These are phyloP conservation scores for Dothidotthia symphoricarpi DNA, from an alignment of 2,329 filamentous ascomycete species.

Conservation along the genomic window DNA sequence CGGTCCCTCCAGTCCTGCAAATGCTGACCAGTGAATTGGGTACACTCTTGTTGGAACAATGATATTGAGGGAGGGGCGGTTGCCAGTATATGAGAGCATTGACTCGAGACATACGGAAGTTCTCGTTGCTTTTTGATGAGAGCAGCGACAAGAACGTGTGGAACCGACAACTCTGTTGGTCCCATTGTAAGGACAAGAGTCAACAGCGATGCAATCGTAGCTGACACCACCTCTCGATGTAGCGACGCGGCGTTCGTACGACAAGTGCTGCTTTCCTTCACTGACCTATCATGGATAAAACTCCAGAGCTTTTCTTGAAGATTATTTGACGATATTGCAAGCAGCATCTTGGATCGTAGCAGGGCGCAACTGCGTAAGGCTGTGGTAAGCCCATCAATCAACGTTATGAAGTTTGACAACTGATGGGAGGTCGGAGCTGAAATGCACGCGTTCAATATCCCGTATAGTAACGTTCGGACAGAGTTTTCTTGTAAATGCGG, in stretches of 20 bases:
- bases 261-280: slow-evolving; percentile 9
- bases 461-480: slow-evolving; percentile 15
- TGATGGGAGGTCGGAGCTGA: slow-evolving; percentile 5
- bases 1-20: slow-evolving; percentile 52
- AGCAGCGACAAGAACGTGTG: slow-evolving; percentile 16
- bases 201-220: slow-evolving; percentile 32
- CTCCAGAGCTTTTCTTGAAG: slow-evolving; percentile 22
- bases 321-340: slow-evolving; percentile 24
- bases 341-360: slow-evolving; percentile 23
- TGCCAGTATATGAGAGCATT: slow-evolving; percentile 20
- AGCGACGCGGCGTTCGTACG: slow-evolving; percentile 10
- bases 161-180: slow-evolving; percentile 15
- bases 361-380: slow-evolving; percentile 9
- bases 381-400: slow-evolving; percentile 20
- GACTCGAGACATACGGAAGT: slow-evolving; percentile 5
- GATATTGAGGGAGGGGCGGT: slow-evolving; percentile 16
- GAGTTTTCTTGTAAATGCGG: slow-evolving; percentile 18
- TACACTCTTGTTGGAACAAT: slow-evolving; percentile 42
- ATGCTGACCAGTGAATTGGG: slow-evolving; percentile 32
- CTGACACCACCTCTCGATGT: slow-evolving; percentile 18
- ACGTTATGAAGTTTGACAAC: slow-evolving; percentile 8
- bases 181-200: slow-evolving; percentile 21
- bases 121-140: slow-evolving; percentile 32
- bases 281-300: slow-evolving; percentile 11
- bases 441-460: slow-evolving; percentile 15